phyloP scores from a whole-genome alignment of 331 rosid genomes.

The Quercus lobata region DNA sequence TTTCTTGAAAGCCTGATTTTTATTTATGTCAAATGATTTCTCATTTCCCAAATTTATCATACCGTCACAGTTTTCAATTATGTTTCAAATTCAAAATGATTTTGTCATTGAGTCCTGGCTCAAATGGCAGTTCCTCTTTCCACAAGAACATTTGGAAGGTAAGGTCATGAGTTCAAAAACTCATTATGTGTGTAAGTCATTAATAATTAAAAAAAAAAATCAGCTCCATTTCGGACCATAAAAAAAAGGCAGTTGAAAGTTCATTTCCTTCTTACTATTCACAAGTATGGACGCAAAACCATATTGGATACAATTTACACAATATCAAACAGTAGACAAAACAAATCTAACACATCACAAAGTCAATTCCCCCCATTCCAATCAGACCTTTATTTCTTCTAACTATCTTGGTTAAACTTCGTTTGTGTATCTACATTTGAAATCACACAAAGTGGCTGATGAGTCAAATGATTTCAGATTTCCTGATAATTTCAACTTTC shows the following conservation, averaged over 20 bases:
- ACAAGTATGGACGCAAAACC: neutral
- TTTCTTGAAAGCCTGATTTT: neutral
- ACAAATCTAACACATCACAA: slow-evolving; percentile 25
- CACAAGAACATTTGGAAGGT: no score
- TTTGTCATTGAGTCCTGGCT: neutral
- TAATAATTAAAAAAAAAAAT: no score
- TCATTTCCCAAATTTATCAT: neutral
- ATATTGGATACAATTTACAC: slow-evolving; percentile 12
- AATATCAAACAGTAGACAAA: slow-evolving; percentile 24
- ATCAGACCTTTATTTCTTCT: slow-evolving; percentile 39
- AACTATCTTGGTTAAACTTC: slow-evolving; percentile 13
- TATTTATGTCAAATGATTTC: neutral
- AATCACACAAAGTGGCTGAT: slow-evolving; percentile 18
- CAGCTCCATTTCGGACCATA: neutral
- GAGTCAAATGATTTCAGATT: neutral
- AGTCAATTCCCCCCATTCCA: slow-evolving; percentile 12
- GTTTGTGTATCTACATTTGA: slow-evolving; percentile 34
- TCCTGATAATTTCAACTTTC: slow-evolving; percentile 19
- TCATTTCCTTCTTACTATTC: neutral
- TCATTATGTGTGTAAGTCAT: no score
- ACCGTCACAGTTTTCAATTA: neutral
- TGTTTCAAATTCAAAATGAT: neutral
- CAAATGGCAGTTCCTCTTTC: no score
- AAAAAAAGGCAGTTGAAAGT: neutral
- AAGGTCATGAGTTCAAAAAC: no score